phyloP scores from a whole-genome alignment of 2,329 filamentous ascomycete genomes.

The Talaromyces sp. region DNA sequence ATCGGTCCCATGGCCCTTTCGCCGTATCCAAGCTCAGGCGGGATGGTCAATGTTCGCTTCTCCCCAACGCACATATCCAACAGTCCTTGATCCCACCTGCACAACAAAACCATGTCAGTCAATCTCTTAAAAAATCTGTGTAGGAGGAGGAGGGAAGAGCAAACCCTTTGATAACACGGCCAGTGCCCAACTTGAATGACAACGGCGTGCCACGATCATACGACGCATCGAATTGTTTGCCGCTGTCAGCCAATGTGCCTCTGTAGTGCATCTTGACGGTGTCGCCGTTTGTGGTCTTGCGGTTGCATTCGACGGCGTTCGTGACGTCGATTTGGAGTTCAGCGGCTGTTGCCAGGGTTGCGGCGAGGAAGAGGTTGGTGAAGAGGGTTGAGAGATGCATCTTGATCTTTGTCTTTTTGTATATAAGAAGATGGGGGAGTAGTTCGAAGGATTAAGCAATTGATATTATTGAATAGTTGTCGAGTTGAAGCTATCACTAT shows the following conservation, averaged over 20 bases:
- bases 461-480: too few relatives aligned
- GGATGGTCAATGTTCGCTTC: slow-evolving; percentile 84
- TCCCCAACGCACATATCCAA: slow-evolving; percentile 95
- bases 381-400: slow-evolving; percentile 16
- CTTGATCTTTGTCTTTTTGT: neutral
- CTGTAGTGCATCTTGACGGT: slow-evolving; percentile 82
- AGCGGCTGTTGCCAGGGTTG: slow-evolving; percentile 22
- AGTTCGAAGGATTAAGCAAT: neutral
- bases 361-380: slow-evolving; percentile 10
- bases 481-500: neutral
- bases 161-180: slow-evolving; percentile 85
- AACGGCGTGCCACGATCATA: slow-evolving; percentile 77
- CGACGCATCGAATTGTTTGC: slow-evolving; percentile 77
- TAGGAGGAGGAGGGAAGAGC: slow-evolving; percentile 30
- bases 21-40: slow-evolving; percentile 83
- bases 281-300: slow-evolving; percentile 74
- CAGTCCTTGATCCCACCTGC: slow-evolving; percentile 83
- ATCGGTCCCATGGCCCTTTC: slow-evolving; percentile 74
- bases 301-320: slow-evolving; percentile 69
- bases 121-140: neutral
- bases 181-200: slow-evolving; percentile 71
- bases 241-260: slow-evolving; percentile 71
- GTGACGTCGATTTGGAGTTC: slow-evolving; percentile 74
- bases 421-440: neutral
- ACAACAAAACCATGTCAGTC: neutral